These are phyloP conservation scores for Lasiodiplodia citricola DNA, from an alignment of 2,329 filamentous ascomycete genomes.

Conservation along the genomic window DNA sequence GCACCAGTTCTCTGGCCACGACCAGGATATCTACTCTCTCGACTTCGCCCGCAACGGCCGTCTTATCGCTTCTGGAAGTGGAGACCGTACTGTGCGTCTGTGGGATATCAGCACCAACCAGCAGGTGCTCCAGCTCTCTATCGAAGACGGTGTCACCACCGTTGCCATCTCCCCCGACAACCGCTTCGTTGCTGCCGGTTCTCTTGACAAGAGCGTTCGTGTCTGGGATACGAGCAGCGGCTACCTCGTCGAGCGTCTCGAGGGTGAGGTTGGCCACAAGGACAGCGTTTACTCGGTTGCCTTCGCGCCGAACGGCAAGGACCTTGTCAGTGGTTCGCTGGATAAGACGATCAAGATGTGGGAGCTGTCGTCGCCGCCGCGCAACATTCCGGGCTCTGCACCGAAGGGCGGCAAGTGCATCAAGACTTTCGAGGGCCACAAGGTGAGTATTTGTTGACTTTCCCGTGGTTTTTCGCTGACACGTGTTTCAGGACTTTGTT, in stretches of 20 bases:
- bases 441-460: constrained; percentile 61
- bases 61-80: constrained; percentile 93
- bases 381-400: constrained; percentile 67
- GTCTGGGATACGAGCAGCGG: constrained; percentile 93
- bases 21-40: constrained; percentile 97
- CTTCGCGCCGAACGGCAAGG: constrained; percentile 90
- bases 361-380: constrained; percentile 79
- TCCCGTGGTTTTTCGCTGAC: not conserved
- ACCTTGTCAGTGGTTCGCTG: constrained; percentile 90
- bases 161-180: constrained; percentile 97
- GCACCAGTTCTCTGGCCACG: constrained; percentile 93
- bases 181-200: constrained; percentile 91
- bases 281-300: constrained; percentile 97
- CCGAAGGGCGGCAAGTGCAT: constrained; percentile 91
- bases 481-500: constrained; percentile 79
- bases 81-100: constrained; percentile 90
- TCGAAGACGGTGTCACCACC: constrained; percentile 96
- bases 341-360: constrained; percentile 99
- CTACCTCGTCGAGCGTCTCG: constrained; percentile 86
- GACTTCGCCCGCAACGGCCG: constrained; percentile 94
- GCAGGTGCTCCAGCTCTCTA: constrained; percentile 83
- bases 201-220: constrained; percentile 94
- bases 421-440: constrained; percentile 96
- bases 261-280: constrained; percentile 93
- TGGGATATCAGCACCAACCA: constrained; percentile 91